Percentiles rank a stretch among this genome's conserved stretches.
Evolutionary conservation across 2,329 filamentous ascomycete species (phyloP).

Genomic region (Erysiphe pisi): DNA sequence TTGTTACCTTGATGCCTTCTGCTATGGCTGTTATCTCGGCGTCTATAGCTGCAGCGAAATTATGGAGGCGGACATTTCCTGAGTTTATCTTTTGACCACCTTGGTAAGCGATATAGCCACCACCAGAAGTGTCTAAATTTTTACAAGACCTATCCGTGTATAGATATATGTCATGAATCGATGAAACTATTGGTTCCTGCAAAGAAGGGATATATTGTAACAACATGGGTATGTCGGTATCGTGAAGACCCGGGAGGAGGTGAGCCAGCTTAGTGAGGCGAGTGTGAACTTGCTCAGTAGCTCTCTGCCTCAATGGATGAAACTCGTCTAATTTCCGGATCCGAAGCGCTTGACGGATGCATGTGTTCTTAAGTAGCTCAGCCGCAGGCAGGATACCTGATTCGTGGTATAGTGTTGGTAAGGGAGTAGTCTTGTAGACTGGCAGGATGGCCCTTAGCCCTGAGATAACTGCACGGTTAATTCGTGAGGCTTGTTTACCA

Average conservation of each 20-base stretch:
- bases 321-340: neutral
- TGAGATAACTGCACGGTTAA: constrained; percentile 5
- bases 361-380: neutral
- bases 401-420: neutral
- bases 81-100: too few relatives aligned
- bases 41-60: too few relatives aligned
- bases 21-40: too few relatives aligned
- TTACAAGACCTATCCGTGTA: too few relatives aligned
- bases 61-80: too few relatives aligned
- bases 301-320: neutral
- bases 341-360: neutral
- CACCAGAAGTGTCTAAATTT: too few relatives aligned
- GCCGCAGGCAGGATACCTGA: neutral
- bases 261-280: neutral
- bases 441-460: neutral
- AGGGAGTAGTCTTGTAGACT: neutral
- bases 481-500: neutral
- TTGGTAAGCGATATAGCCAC: too few relatives aligned
- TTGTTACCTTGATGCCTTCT: too few relatives aligned
- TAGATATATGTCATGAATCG: too few relatives aligned
- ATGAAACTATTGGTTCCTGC: too few relatives aligned
- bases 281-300: neutral
- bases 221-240: too few relatives aligned
- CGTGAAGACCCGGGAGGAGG: neutral
- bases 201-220: too few relatives aligned